Evolutionary conservation across 2,329 filamentous ascomycete species (phyloP).

Genomic region (Aspergillus niger): DNA sequence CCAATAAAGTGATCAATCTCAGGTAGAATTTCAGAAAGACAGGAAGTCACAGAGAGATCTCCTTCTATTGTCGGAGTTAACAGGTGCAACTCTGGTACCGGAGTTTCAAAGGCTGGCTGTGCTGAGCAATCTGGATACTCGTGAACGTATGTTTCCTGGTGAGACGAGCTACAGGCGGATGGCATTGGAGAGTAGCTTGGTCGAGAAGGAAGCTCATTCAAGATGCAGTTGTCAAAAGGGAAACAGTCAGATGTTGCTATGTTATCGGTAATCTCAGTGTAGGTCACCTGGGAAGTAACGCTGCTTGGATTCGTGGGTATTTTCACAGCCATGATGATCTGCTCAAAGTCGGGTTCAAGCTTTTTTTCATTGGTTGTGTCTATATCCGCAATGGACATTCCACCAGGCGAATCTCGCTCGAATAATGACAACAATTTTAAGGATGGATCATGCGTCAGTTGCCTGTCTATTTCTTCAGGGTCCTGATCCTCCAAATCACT

Average conservation of each 20-base stretch:
- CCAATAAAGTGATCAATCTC: not conserved
- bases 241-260: constrained; percentile 5
- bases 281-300: not conserved
- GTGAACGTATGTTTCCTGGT: not conserved
- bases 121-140: not conserved
- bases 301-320: not conserved
- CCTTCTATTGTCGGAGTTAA: not conserved
- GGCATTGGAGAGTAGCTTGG: not conserved
- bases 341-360: not conserved
- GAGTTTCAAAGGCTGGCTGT: no score
- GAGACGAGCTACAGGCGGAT: not conserved
- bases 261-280: not conserved
- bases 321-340: not conserved
- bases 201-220: not conserved
- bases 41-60: not conserved
- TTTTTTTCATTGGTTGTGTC: not conserved
- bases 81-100: no score
- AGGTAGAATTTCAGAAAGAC: not conserved
- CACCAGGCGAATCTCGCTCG: not conserved
- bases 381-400: not conserved
- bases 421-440: no score
- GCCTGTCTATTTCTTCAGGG: no score
- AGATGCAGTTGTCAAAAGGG: not conserved
- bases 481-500: not conserved
- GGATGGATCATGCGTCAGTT: not conserved